A percentile compares a stretch with the other conserved stretches of the same genome.
Evolutionary conservation across 257 asterid genomes (phyloP).

Genomic region (Schizonepeta tenuifolia): DNA sequence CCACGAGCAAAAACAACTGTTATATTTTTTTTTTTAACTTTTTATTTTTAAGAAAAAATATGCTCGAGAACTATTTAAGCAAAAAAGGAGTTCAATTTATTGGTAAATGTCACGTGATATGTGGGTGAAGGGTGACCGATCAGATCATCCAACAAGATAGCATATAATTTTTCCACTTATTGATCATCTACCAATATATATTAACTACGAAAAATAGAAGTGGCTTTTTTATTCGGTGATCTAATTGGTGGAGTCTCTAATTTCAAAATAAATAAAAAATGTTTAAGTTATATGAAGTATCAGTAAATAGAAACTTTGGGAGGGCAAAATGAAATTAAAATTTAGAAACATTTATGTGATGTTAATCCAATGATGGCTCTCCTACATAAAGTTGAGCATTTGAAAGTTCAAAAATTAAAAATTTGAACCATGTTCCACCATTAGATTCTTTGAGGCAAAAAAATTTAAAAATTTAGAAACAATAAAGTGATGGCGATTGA

Average conservation of each 20-base stretch:
- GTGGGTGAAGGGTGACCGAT: not conserved
- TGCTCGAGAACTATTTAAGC: not conserved
- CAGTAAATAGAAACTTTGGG: not conserved
- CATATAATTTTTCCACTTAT: not conserved
- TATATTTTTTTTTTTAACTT: not conserved
- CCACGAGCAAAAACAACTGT: conserved; percentile 5
- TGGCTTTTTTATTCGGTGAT: too few species aligned
- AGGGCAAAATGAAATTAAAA: not conserved
- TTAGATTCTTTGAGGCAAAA: too few species aligned
- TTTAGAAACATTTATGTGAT: not conserved
- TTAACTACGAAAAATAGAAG: not conserved
- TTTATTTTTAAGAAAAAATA: too few species aligned
- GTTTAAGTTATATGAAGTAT: too few species aligned
- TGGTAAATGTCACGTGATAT: conserved; percentile 5
- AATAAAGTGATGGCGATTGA: too few species aligned
- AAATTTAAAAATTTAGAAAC: too few species aligned
- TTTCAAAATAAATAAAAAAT: too few species aligned
- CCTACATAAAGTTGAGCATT: not conserved
- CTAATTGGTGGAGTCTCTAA: not conserved
- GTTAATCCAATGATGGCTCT: not conserved
- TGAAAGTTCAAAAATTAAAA: not conserved
- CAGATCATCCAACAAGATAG: not conserved
- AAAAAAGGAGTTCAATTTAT: not conserved
- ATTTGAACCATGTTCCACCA: not conserved
- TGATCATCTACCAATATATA: not conserved